phyloP scores from a whole-genome alignment of 345 rosid genomes.

The thale cress (Arabidopsis thaliana) region TAIR10.1 NC_003074.8:16371501-16372000 shows the following conservation, averaged over 20 bases:
- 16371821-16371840: not conserved
- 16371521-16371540: not conserved
- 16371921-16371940: slow-evolving; percentile 71
- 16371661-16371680: not conserved
- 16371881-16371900: slow-evolving; percentile 75
- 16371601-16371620: not conserved
- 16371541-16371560: not conserved
- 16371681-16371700: not conserved
- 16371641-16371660: not conserved
- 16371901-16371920: slow-evolving; percentile 73
- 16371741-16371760: not conserved
- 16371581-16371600: not conserved
- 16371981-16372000: slow-evolving; percentile 71
- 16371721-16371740: not conserved
- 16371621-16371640: not conserved
- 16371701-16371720: not conserved
- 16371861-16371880: slow-evolving; percentile 61
- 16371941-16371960: slow-evolving; percentile 54
- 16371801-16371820: not conserved
- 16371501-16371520: not conserved
- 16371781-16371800: not conserved
- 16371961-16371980: slow-evolving; percentile 54
- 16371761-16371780: not conserved
- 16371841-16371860: not conserved
- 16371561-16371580: not conserved